These are phyloP conservation scores for Porcisia deanei DNA, from an alignment of 208 protist species.

Conservation along the genomic window DNA sequence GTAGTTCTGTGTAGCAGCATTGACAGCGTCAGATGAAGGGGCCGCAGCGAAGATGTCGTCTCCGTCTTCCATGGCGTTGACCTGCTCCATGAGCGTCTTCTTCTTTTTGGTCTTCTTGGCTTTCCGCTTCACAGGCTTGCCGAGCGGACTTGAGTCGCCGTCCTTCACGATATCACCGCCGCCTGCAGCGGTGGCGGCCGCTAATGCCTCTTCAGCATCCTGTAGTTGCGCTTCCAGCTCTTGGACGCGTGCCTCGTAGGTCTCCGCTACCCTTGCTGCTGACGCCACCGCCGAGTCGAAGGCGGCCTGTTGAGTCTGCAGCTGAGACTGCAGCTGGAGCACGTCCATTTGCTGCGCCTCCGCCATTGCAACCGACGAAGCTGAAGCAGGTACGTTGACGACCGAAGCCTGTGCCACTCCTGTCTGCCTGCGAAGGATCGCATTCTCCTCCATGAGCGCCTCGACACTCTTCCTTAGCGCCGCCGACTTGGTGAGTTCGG, in stretches of 20 bases:
- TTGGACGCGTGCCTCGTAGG: conserved; percentile 35
- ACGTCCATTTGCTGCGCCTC: conserved; percentile 31
- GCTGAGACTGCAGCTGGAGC: conserved; percentile 30
- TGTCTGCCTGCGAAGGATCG: conserved; percentile 14
- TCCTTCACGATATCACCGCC: conserved; percentile 3
- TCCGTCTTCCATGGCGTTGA: conserved; percentile 32
- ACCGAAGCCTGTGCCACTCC: conserved; percentile 1
- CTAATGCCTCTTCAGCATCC: conserved; percentile 21
- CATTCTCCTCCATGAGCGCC: conserved; percentile 36
- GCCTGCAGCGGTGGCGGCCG: not conserved
- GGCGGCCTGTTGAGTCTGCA: conserved; percentile 28
- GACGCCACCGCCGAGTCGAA: conserved; percentile 30
- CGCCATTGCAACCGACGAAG: conserved; percentile 15
- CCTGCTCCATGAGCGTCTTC: conserved; percentile 50
- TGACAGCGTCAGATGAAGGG: conserved; percentile 7
- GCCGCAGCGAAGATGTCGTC: conserved; percentile 26
- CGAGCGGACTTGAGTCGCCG: conserved; percentile 6
- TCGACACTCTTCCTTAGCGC: conserved; percentile 43
- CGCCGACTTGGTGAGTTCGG: conserved; percentile 34
- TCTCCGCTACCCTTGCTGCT: conserved; percentile 31
- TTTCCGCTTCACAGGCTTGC: conserved; percentile 36
- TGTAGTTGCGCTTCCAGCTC: conserved; percentile 49
- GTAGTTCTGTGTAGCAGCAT: not conserved
- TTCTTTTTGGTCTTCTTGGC: conserved; percentile 59
- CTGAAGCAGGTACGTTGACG: conserved; percentile 1